Evolutionary conservation across 179 eudicot species (phyloP).

Genomic region (Beta lomatogona): DNA sequence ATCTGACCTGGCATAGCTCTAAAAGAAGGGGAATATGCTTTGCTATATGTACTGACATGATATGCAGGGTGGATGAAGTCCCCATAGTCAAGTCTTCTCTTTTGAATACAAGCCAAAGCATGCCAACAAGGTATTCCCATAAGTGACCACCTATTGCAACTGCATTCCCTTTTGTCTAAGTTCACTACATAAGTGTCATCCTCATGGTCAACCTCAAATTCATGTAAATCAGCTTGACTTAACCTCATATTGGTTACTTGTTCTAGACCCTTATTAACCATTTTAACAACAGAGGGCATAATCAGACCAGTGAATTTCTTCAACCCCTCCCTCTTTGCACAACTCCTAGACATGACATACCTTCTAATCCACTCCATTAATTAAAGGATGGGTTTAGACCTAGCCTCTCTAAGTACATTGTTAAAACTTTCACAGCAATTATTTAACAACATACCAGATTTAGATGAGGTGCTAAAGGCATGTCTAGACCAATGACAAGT

Average conservation of each 20-base stretch:
- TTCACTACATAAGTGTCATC: neutral
- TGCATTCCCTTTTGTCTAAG: neutral
- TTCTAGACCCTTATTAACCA: neutral
- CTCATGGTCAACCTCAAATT: neutral
- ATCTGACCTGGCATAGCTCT: too few species aligned
- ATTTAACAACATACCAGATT: neutral
- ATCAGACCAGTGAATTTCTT: neutral
- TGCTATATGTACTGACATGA: too few species aligned
- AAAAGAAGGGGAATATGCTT: too few species aligned
- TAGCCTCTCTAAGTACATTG: neutral
- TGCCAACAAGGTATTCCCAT: slow-evolving; percentile 13
- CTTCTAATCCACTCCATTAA: slow-evolving; percentile 22
- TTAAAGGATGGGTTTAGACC: neutral
- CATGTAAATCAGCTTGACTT: neutral
- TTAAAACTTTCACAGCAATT: slow-evolving; percentile 12
- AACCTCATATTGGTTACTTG: neutral
- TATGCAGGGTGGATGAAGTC: neutral
- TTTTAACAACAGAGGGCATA: neutral
- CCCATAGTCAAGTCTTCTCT: neutral
- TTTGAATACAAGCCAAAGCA: neutral
- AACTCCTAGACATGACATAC: neutral
- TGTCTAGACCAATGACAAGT: slow-evolving; percentile 4
- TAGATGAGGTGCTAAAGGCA: neutral
- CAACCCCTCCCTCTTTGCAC: too few species aligned
- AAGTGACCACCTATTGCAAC: neutral